phyloP scores from a whole-genome alignment of 179 eudicot species.

The Carnegiea gigantea region DNA sequence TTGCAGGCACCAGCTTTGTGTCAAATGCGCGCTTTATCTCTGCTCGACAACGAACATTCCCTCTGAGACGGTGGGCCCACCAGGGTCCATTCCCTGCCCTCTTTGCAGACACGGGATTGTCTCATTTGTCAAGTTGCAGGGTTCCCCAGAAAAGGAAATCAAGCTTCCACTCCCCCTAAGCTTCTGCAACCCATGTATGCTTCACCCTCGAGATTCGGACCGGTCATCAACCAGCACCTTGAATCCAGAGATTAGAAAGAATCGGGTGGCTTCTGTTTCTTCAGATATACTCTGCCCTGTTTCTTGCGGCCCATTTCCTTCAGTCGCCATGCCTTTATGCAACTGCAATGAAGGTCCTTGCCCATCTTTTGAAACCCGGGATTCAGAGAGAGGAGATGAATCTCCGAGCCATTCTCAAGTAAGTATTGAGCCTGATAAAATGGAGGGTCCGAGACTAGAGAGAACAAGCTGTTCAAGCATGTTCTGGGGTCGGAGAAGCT shows the following conservation, averaged over 20 bases:
- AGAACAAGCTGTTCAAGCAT: slow-evolving; percentile 84
- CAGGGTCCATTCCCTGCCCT: slow-evolving; percentile 93
- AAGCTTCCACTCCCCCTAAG: slow-evolving; percentile 65
- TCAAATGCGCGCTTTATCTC: slow-evolving; percentile 82
- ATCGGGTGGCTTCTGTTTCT: slow-evolving; percentile 70
- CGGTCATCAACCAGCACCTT: slow-evolving; percentile 38
- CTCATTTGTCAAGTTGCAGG: slow-evolving; percentile 63
- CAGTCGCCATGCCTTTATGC: slow-evolving; percentile 72
- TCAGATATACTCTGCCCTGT: slow-evolving; percentile 81
- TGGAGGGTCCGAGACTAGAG: slow-evolving; percentile 59
- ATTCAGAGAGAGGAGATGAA: slow-evolving; percentile 49
- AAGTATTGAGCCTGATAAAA: slow-evolving; percentile 48
- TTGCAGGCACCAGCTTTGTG: slow-evolving; percentile 82
- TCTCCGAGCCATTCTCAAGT: slow-evolving; percentile 53
- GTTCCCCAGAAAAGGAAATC: slow-evolving; percentile 57
- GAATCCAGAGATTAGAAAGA: slow-evolving; percentile 55
- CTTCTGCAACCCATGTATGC: slow-evolving; percentile 89
- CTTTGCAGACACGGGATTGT: slow-evolving; percentile 75
- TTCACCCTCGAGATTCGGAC: slow-evolving; percentile 62
- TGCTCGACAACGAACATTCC: slow-evolving; percentile 76
- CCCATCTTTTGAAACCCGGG: slow-evolving; percentile 62
- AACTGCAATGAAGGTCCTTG: slow-evolving; percentile 84
- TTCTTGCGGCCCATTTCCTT: slow-evolving; percentile 88
- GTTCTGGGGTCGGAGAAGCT: slow-evolving; percentile 94
- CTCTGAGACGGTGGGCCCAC: slow-evolving; percentile 63